Percentiles rank a stretch among this genome's conserved stretches.
phyloP scores from a whole-genome alignment of 2,329 filamentous ascomycete species.

The Claviceps pusilla region DNA sequence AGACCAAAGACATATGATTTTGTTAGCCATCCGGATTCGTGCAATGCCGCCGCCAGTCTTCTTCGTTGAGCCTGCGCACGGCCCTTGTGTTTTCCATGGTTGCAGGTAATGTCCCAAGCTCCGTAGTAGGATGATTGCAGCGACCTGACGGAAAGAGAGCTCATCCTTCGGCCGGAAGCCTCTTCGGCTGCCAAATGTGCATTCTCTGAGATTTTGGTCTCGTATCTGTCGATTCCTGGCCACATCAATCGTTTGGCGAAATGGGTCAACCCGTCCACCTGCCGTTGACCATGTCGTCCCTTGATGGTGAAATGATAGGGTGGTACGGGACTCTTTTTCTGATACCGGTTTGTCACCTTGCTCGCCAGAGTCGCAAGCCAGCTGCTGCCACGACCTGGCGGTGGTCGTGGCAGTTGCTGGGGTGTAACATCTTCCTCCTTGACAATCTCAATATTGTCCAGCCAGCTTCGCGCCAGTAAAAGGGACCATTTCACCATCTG shows the following conservation, averaged over 20 bases:
- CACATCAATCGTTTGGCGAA: constrained; percentile 49
- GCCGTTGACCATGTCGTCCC: constrained; percentile 41
- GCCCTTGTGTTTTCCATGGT: constrained; percentile 15
- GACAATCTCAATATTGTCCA: constrained; percentile 50
- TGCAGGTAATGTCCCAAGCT: constrained; percentile 21
- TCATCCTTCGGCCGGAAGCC: constrained; percentile 21
- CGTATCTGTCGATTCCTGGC: constrained; percentile 43
- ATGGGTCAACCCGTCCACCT: constrained; percentile 46
- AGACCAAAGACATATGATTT: constrained; percentile 53
- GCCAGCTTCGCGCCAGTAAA: constrained; percentile 47
- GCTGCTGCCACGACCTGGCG: constrained; percentile 14
- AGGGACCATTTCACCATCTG: constrained; percentile 52
- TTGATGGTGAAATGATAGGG: constrained; percentile 32
- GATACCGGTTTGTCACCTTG: constrained; percentile 31
- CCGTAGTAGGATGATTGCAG: constrained; percentile 33
- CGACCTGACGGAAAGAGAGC: constrained; percentile 19
- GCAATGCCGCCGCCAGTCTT: constrained; percentile 41
- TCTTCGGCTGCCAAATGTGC: constrained; percentile 25
- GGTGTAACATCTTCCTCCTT: constrained; percentile 21
- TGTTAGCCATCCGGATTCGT: constrained; percentile 49
- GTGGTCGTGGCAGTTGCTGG: constrained; percentile 3
- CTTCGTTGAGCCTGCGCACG: constrained; percentile 28
- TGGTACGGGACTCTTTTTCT: constrained; percentile 19
- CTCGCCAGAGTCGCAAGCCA: constrained; percentile 46
- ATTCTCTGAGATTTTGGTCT: constrained; percentile 32